Percentiles rank a stretch among this genome's conserved stretches.
Conservation (phyloP, 345 rosid species). For the Populus pruinosa region DNA sequence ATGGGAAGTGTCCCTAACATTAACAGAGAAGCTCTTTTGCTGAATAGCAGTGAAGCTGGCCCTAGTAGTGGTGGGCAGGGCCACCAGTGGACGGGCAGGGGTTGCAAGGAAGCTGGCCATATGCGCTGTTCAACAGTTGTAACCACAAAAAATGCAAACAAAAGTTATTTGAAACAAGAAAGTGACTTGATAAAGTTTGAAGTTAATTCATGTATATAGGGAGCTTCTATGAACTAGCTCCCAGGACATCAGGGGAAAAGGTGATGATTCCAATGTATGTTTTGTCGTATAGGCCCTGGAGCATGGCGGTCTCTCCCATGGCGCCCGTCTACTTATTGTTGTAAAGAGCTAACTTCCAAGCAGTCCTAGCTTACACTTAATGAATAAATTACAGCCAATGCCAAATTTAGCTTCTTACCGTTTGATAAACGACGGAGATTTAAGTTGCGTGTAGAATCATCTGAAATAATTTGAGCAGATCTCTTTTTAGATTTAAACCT, state of each 20-base stretch:
- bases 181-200: neutral
- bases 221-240: neutral
- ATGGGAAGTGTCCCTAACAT: slow-evolving; percentile 13
- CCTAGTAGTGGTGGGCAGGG: slow-evolving; percentile 9
- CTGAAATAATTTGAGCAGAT: too few relatives aligned
- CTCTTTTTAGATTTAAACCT: too few relatives aligned
- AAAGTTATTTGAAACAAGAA: neutral
- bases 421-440: too few relatives aligned
- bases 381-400: too few relatives aligned
- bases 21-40: slow-evolving; percentile 22
- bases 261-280: slow-evolving; percentile 25
- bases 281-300: slow-evolving; percentile 18
- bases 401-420: neutral
- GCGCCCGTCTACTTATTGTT: slow-evolving; percentile 14
- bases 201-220: slow-evolving; percentile 9
- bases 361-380: neutral
- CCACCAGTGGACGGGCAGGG: slow-evolving; percentile 22
- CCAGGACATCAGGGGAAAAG: slow-evolving; percentile 1
- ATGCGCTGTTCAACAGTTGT: neutral
- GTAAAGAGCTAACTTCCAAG: neutral
- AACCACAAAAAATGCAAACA: too few relatives aligned
- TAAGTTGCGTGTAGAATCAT: too few relatives aligned
- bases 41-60: slow-evolving; percentile 2
- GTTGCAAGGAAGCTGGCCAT: slow-evolving; percentile 37
- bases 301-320: slow-evolving; percentile 24